Conservation (phyloP, 164 flowering plant species). For the Vitis cinerea region DNA sequence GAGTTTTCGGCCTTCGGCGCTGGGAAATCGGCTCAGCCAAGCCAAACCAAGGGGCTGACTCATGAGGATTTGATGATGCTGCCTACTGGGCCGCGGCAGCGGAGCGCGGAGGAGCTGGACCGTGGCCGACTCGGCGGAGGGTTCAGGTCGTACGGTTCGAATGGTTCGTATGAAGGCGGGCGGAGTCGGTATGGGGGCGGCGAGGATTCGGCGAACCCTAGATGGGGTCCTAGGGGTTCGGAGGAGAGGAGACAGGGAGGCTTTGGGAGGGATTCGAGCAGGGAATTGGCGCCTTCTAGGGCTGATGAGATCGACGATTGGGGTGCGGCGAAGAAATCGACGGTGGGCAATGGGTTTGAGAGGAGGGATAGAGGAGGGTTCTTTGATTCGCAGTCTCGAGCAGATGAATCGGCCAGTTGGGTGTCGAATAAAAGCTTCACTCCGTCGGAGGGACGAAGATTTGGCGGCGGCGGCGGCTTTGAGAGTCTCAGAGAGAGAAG, state of each 20-base stretch:
- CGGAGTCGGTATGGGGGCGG: conserved; percentile 20
- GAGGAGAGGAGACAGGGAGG: conserved; percentile 32
- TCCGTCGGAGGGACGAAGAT: conserved; percentile 29
- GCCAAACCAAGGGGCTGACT: conserved; percentile 38
- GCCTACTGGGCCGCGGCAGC: conserved; percentile 87
- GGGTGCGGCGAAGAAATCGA: conserved; percentile 73
- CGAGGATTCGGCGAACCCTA: conserved; percentile 35
- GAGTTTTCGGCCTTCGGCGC: conserved; percentile 54
- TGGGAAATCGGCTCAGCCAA: conserved; percentile 3
- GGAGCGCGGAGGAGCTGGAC: conserved; percentile 81
- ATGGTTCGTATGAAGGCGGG: conserved; percentile 17
- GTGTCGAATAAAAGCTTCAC: conserved; percentile 35
- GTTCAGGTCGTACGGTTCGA: conserved; percentile 52
- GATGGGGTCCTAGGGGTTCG: conserved; percentile 47
- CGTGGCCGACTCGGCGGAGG: conserved; percentile 69
- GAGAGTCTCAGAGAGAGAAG: conserved; percentile 41
- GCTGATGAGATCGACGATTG: conserved; percentile 95
- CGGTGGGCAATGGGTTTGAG: conserved; percentile 40
- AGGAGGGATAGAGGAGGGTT: conserved; percentile 54
- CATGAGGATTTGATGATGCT: conserved; percentile 52
- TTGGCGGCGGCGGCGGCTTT: conserved; percentile 28
- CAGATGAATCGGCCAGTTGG: conserved; percentile 83
- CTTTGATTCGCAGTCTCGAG: conserved; percentile 64
- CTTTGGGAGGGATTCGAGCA: conserved; percentile 21
- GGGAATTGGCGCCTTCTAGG: conserved; percentile 60